Conservation (phyloP, 2,329 filamentous ascomycete species). For the Neofusicoccum kwambonambiense region DNA sequence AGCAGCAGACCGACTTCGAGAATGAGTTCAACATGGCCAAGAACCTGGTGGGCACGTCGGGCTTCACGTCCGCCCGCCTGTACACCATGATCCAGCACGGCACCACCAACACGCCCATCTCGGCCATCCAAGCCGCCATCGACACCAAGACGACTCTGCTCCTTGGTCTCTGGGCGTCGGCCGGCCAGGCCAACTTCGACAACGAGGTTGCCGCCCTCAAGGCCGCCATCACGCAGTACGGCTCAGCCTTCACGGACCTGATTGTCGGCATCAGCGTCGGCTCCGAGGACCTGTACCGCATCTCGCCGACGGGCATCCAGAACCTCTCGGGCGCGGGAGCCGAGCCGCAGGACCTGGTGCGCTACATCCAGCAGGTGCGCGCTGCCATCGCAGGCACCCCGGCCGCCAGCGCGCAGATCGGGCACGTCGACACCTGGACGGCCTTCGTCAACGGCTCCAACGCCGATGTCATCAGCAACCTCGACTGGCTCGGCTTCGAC, state of each 20-base stretch:
- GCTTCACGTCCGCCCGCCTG: conserved; percentile 69
- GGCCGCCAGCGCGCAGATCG: conserved; percentile 60
- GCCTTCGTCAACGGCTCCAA: conserved; percentile 67
- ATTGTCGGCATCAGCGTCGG: conserved; percentile 84
- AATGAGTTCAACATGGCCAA: conserved; percentile 66
- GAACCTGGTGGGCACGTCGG: conserved; percentile 61
- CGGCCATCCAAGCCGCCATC: conserved; percentile 77
- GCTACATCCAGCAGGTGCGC: conserved; percentile 70
- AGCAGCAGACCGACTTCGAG: conserved; percentile 66
- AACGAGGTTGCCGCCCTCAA: conserved; percentile 74
- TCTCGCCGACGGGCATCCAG: conserved; percentile 65
- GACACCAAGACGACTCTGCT: conserved; percentile 74
- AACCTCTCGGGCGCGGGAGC: conserved; percentile 64
- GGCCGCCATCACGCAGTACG: conserved; percentile 67
- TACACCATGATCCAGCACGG: conserved; percentile 73
- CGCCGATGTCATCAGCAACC: conserved; percentile 63
- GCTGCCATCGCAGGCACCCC: conserved; percentile 62
- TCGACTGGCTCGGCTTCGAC: conserved; percentile 81
- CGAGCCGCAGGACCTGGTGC: conserved; percentile 60
- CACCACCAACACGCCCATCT: conserved; percentile 63
- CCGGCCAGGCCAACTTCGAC: conserved; percentile 59
- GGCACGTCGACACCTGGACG: conserved; percentile 90
- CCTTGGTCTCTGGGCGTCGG: conserved; percentile 81
- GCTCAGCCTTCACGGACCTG: conserved; percentile 60
- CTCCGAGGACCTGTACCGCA: conserved; percentile 67